Conservation (phyloP, 371 early-diverging fungal species). For the Phascolomyces articulosus region DNA sequence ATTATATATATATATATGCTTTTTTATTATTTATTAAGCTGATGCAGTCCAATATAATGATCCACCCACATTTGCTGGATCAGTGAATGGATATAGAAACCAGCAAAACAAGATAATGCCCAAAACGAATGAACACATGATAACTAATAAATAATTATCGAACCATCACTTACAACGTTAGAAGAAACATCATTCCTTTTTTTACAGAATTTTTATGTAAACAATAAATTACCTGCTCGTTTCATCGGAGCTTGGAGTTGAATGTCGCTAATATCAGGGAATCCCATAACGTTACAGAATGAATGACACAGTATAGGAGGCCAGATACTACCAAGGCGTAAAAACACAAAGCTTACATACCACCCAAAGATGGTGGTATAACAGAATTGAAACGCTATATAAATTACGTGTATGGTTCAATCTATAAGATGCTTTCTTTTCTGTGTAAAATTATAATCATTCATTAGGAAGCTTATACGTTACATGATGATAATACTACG, state of each 20-base stretch:
- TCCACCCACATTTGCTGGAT: conserved; percentile 11
- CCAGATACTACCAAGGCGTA: conserved; percentile 51
- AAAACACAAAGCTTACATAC: conserved; percentile 62
- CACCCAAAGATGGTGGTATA: conserved; percentile 77
- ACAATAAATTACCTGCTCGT: conserved; percentile 24
- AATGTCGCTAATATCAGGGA: conserved; percentile 52
- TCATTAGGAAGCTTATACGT: neutral
- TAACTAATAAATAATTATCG: conserved; percentile 5
- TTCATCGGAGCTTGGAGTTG: conserved; percentile 13
- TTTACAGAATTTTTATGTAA: neutral
- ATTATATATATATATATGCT: neutral
- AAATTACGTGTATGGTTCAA: neutral
- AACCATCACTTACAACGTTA: too few relatives aligned
- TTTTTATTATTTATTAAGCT: neutral
- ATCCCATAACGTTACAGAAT: conserved; percentile 73
- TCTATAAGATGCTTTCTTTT: too few relatives aligned
- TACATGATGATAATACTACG: conserved; percentile 40
- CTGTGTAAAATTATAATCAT: too few relatives aligned
- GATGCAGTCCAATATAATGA: conserved; percentile 19
- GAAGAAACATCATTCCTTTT: too few relatives aligned
- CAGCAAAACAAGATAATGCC: conserved; percentile 12
- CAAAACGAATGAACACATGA: conserved; percentile 9
- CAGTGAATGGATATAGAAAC: conserved; percentile 19
- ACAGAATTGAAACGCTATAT: conserved; percentile 57
- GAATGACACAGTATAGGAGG: conserved; percentile 54